Conservation (phyloP, 805 yeast species). For the Saccharomycopsis sp. region DNA sequence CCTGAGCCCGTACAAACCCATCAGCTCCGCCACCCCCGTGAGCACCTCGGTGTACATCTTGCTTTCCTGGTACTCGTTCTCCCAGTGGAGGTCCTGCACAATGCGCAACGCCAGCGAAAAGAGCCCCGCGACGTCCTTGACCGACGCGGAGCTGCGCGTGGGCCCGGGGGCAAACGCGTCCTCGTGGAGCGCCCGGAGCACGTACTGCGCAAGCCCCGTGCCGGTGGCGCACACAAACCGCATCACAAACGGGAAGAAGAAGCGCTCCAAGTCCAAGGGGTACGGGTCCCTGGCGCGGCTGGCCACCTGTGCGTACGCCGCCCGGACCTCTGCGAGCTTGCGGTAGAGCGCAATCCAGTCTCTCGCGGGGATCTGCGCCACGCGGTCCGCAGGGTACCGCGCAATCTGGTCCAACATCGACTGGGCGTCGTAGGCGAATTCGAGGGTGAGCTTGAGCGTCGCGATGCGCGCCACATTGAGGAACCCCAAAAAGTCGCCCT, state of each 20-base stretch:
- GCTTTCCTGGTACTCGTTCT: conserved; percentile 54
- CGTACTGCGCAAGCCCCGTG: conserved; percentile 39
- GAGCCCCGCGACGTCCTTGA: conserved; percentile 59
- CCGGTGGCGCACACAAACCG: conserved; percentile 39
- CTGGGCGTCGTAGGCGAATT: conserved; percentile 47
- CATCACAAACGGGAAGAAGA: conserved; percentile 43
- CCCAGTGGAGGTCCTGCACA: conserved; percentile 61
- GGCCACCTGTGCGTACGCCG: conserved; percentile 43
- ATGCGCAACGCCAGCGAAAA: conserved; percentile 51
- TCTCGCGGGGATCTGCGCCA: conserved; percentile 37
- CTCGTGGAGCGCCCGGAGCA: conserved; percentile 46
- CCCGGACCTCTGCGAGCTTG: conserved; percentile 45
- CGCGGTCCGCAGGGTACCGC: conserved; percentile 29
- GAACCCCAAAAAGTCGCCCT: conserved; percentile 52
- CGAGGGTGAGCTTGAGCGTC: conserved; percentile 42
- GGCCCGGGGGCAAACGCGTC: conserved; percentile 56
- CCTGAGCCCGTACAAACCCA: conserved; percentile 37
- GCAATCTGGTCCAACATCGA: conserved; percentile 45
- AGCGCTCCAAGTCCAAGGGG: conserved; percentile 48
- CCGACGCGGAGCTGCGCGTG: conserved; percentile 59
- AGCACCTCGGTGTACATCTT: conserved; percentile 52
- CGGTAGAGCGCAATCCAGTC: conserved; percentile 55
- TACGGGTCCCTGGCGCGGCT: conserved; percentile 31
- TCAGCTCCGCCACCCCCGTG: conserved; percentile 55
- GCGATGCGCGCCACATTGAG: conserved; percentile 45